Evolutionary conservation across 2,329 filamentous ascomycete species (phyloP), one percentile per base, ranked within the genome.

Genomic region (Sclerotinia sclerotiorum): DNA sequence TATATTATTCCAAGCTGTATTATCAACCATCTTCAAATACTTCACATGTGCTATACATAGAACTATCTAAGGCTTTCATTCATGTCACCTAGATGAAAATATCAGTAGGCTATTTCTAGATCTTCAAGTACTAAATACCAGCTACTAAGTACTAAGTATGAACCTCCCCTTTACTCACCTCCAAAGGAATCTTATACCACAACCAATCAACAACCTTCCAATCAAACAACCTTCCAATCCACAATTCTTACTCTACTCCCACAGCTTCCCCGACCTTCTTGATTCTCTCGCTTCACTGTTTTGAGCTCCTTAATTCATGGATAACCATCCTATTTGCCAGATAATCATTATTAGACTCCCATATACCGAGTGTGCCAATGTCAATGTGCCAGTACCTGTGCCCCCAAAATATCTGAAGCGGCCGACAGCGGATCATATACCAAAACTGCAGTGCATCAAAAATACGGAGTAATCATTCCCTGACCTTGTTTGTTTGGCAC

Each of bases 301-400:
- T 29, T 29, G 24, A 54, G 24, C 51, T 54, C 32, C 17, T 32
- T 15, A 15, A 68, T 75, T 72, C 69, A 71, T 74, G 72, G 67
- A 72, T 68, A 64, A 65, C 32, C 60, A 55, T 73, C 71, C 70
- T 68, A 74, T 75, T 74, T 74, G 74, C 70, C 70, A 66, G 61
- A 69, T n/a, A n/a, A n/a, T 67, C 62, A 46, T 15, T 27, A 29
- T 56, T 65, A 55, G 17, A 55, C 49, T 69, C 57, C 11, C 1
- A 39, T 2, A 39, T 39, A 39, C 35, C 35, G 35, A 39, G 1
- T 35, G 3, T 35, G 35, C 35, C 35, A 35, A 35, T 35, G 35
- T 35, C 35, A 35, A 35, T 35, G 35, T 35, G 35, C 35, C 60
- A 62, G 65, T 71, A 10, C 29, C 29, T 2, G 29, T 29, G 69